Base-by-base conservation (phyloP, 129 eudicot genomes). In the Saposhnikovia divaricata region DNA sequence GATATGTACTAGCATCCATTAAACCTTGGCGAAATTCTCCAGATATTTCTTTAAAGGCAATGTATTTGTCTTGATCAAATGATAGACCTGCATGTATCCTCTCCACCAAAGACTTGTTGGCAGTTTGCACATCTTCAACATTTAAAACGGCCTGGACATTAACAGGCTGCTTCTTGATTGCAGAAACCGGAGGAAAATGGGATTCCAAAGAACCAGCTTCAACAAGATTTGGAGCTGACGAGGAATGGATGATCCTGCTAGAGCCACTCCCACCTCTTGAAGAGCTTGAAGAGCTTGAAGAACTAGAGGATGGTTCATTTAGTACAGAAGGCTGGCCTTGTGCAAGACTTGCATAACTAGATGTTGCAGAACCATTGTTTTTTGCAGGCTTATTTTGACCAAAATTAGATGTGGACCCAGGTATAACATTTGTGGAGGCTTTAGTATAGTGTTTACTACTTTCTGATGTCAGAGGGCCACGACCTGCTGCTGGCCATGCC, bases 81-180 rank as follows among this genome's bases (percentile, higher is more conserved):
- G 87, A 87, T 57, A 95, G 81, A 18, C 75, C 75, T 39, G 78
- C 83, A 19, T 87, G 96, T 74, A 90, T 90, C 78, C 81, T 87
- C 74, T 95, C 99, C 63, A 95, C 96, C 88, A 95, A 82, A 31
- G 94, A 84, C 81, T 90, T 95, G 90, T 95, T 95, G 37, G 97
- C 97, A 77, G 93, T 83, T 27, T 87, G 86, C 18, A 90, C 93
- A 73, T 95, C 91, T 57, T 84, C 87, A 34, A 69, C 89, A 31
- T 77, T 84, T 70, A 38, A 44, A 5, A 71, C 21, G 66, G 82
- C 72, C 78, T 80, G 87, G 46, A 78, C 81, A 72, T 73, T 81
- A n/a, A 74, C 77, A 69, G 87, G 86, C 34, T 72, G 59, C 45
- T 87, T 53, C 87, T 92, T 89, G 63, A 81, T 83, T 78, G 91